A percentile compares a stretch with the other conserved stretches of the same genome.
These are phyloP conservation scores for Fraxinus angustifolia DNA, from an alignment of 305 asterid genomes.

Conservation along the genomic window DNA sequence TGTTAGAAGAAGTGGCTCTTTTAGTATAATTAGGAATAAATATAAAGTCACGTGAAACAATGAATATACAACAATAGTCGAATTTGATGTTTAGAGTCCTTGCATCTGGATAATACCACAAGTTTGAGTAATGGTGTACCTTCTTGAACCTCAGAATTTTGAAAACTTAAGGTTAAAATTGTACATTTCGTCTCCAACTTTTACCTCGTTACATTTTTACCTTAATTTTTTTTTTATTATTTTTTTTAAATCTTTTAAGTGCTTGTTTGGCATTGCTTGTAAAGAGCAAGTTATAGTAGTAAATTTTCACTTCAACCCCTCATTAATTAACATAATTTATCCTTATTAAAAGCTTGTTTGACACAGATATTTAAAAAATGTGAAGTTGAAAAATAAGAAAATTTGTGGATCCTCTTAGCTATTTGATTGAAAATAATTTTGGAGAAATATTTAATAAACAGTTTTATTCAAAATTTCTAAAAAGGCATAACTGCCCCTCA, in stretches of 20 bases:
- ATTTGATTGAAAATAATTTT: too few species aligned
- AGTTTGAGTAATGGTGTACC: background rate
- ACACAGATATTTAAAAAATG: too few species aligned
- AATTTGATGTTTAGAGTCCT: background rate
- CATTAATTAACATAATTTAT: background rate
- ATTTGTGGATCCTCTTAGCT: background rate
- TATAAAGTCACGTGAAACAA: too few species aligned
- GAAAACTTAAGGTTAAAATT: background rate
- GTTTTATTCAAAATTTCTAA: background rate
- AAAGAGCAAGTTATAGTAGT: background rate
- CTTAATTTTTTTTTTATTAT: background rate
- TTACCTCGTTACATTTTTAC: background rate
- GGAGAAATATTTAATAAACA: background rate
- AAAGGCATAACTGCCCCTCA: background rate
- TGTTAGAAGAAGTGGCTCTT: too few species aligned
- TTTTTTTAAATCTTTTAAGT: background rate
- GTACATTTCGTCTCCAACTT: background rate
- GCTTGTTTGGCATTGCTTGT: background rate
- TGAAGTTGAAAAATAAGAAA: too few species aligned
- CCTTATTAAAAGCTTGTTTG: background rate
- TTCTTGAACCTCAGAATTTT: background rate
- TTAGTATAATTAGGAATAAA: too few species aligned
- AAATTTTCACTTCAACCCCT: too few species aligned
- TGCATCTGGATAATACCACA: background rate
- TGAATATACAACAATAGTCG: background rate